Evolutionary conservation across 2,329 filamentous ascomycete species (phyloP).

Genomic region (Aaosphaeria arxii): DNA sequence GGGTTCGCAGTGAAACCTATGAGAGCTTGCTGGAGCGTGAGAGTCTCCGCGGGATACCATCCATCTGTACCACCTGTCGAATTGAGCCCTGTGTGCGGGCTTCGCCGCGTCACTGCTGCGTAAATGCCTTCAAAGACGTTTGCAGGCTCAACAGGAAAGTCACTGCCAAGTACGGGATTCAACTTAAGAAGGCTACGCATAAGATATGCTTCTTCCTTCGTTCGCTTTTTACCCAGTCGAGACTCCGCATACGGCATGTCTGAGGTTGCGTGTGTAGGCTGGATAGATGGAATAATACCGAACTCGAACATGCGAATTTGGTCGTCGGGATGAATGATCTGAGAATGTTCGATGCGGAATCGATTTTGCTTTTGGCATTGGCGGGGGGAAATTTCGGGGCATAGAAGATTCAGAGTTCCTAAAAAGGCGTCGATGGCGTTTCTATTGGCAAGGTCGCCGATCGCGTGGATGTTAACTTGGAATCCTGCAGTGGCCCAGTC

Average conservation of each 20-base stretch:
- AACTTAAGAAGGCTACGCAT: slow-evolving; percentile 61
- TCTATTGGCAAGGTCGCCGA: slow-evolving; percentile 67
- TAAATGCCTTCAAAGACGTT: slow-evolving; percentile 68
- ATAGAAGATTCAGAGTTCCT: slow-evolving; percentile 53
- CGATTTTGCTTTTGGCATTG: slow-evolving; percentile 55
- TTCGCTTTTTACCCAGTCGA: slow-evolving; percentile 58
- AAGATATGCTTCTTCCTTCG: slow-evolving; percentile 58
- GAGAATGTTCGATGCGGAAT: slow-evolving; percentile 68
- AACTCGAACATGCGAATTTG: slow-evolving; percentile 57
- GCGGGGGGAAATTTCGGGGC: slow-evolving; percentile 39
- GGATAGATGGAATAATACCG: slow-evolving; percentile 65
- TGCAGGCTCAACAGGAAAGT: slow-evolving; percentile 70
- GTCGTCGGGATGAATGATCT: slow-evolving; percentile 66
- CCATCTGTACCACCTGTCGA: slow-evolving; percentile 48
- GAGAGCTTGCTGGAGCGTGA: slow-evolving; percentile 59
- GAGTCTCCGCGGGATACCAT: slow-evolving; percentile 59
- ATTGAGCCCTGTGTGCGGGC: slow-evolving; percentile 47
- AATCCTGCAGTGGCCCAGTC: slow-evolving; percentile 61
- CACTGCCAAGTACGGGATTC: slow-evolving; percentile 60
- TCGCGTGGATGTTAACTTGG: slow-evolving; percentile 71
- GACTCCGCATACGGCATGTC: slow-evolving; percentile 66
- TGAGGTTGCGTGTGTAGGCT: slow-evolving; percentile 69
- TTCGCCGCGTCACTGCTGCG: slow-evolving; percentile 62
- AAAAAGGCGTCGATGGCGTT: slow-evolving; percentile 63
- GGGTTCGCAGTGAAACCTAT: slow-evolving; percentile 60